Evolutionary conservation across 2,329 filamentous ascomycete genomes (phyloP), one percentile per base, ranked within the genome.

Genomic region (Chaetomiaceae sp.): DNA sequence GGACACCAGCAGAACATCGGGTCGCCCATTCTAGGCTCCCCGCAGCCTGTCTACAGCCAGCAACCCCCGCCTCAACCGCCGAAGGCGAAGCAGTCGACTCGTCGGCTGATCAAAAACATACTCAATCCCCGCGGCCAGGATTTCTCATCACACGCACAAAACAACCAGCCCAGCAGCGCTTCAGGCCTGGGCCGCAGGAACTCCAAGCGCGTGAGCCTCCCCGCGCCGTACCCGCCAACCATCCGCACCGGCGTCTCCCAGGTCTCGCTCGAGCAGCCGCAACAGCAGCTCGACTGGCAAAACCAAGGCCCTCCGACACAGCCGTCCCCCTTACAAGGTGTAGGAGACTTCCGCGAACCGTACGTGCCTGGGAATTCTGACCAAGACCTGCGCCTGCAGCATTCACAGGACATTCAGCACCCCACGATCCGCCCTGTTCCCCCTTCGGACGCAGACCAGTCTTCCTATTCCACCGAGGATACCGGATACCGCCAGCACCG

Each of bases 181-280:
- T 58, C 66, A 42, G 73, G 73, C 44, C 66, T 82, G 42, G 71
- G 67, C 57, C 79, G 79, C 56, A 72, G 77, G 58, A 72, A 75
- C 27, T 84, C 81, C 39, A 82, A 80, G 69, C 73, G 79, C 61
- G 68, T 76, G 64, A 77, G 76, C 73, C 72, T 75, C 55, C 66
- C 65, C 50, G 60, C 63, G 51, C 66, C 64, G 45, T 68, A 63
- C 45, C 69, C 72, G 19, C 63, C 68, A 58, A 62, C 66, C 59
- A 58, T 75, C 57, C 71, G 71, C 61, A 74, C 73, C 31, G 69
- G 65, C 55, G 60, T 68, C 51, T 67, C 67, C 37, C 70, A 71
- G 55, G 55, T 68, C 43, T 69, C 70, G 38, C 63, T 72, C 48
- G 65, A 67, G 8, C 60, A 65, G 54, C 65, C 65, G 48, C 60